A percentile compares a stretch with the other conserved stretches of the same genome.
phyloP scores from a whole-genome alignment of 2,329 filamentous ascomycete species.

The Talaromyces marneffei region DNA sequence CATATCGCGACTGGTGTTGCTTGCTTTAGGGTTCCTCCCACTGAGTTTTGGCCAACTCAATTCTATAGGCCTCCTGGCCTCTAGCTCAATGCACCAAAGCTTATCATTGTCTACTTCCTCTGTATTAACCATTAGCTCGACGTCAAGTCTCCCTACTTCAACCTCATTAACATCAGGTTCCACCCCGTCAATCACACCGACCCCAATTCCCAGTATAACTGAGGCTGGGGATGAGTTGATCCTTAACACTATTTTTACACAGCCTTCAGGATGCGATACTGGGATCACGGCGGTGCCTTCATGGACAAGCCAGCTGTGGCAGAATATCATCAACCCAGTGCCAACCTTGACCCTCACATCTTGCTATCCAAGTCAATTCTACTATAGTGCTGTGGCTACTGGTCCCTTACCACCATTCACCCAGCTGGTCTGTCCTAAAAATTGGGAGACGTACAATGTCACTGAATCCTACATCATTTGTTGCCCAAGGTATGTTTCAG shows the following conservation, averaged over 20 bases:
- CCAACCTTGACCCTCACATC: conserved; percentile 9
- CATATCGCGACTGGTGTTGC: too few relatives aligned
- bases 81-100: neutral
- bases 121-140: too few relatives aligned
- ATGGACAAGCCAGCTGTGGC: conserved; percentile 6
- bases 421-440: too few relatives aligned
- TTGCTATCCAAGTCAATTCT: conserved; percentile 12
- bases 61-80: neutral
- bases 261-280: conserved; percentile 1
- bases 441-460: too few relatives aligned
- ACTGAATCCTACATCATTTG: too few relatives aligned
- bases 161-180: too few relatives aligned
- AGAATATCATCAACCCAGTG: conserved; percentile 9
- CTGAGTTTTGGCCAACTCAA: neutral
- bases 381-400: conserved; percentile 1
- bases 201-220: neutral
- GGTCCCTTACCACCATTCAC: neutral
- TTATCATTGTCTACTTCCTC: too few relatives aligned
- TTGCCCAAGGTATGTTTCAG: too few relatives aligned
- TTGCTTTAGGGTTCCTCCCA: neutral
- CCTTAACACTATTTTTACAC: neutral
- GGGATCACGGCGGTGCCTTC: conserved; percentile 1
- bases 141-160: too few relatives aligned
- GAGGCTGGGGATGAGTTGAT: neutral
- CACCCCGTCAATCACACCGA: neutral